Base-by-base conservation (phyloP, 2,329 filamentous ascomycete species). In the Triangularia setosa region DNA sequence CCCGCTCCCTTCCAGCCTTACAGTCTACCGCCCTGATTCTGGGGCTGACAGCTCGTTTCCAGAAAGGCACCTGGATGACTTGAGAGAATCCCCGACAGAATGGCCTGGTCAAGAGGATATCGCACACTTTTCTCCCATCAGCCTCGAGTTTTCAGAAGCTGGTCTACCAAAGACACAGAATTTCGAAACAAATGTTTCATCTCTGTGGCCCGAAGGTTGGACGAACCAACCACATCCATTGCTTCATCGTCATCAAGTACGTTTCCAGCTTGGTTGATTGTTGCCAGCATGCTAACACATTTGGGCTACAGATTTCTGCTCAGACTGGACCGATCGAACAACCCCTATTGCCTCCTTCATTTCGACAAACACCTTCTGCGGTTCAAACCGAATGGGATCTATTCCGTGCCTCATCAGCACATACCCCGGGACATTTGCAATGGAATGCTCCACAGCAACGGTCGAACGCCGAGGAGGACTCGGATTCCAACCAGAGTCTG, bases 1-100 rank as follows among this genome's bases (percentile, higher is more conserved):
- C 30, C 11, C 30, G n/a, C 48, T 58, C 18, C n/a, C 62, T 16
- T 35, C 53, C 28, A 48, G 23, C 61, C 53, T 40, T 60, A 61
- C 58, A 24, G 54, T 44, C 25, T 65, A 62, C 62, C 61, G 62
- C 60, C 63, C 67, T 33, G 61, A 62, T 21, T 23, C 56, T 3
- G 67, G 56, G 57, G 52, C 62, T 25, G 67, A 69, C 35, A 64
- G 64, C 61, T 70, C 69, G 12, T 71, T 71, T 60, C 69, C 69
- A 2, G 69, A 71, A 56, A 61, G 69, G 52, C 69, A 71, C 28
- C 62, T 69, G 28, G 40, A 58, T 25, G 59, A 58, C 35, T 25
- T 48, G 52, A 61, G 44, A 25, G 40, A 53, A 21, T 40, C 21
- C 5, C 35, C 58, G 7, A 27, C 57, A 23, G 60, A 30, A 24